Evolutionary conservation across 805 yeast genomes (phyloP), one percentile per base, ranked within the genome.

Genomic region (Sugiyamaella marilandica): DNA sequence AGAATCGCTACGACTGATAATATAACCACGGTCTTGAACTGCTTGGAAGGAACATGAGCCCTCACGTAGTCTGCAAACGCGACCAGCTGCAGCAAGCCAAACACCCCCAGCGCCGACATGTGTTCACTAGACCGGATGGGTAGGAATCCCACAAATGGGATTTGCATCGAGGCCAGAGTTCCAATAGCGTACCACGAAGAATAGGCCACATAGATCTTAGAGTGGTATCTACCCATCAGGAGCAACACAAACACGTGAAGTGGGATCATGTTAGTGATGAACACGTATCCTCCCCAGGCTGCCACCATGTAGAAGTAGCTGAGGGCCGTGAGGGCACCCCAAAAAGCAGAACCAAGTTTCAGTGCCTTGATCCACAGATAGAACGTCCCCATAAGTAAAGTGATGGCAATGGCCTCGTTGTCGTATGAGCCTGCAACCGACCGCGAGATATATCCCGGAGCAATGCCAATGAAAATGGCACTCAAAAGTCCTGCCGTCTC

Each of bases 211-310:
- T 94, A 94, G 53, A 94, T 69, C 59, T 83, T 82, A 62, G 83
- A 83, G 61, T 80, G 80, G 71, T 90, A 94, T 65, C 99, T 84
- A 49, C 99, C 99, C 98, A 94, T 94, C 59, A 88, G 72, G 50
- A 94, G 72, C 66, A 94, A 76, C 47, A 89, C 91, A 65, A 94
- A 91, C 24, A 91, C 90, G 68, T 94, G 99, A 62, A 94, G 76
- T 45, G 99, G 99, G 63, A 94, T 89, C 77, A 95, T 82, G 74
- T 94, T 94, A 55, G 99, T 94, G 72, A 94, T 95, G 76, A 94
- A 94, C 49, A 95, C 99, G 68, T 94, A 94, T 26, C 99, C 99
- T 76, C 99, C 99, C 97, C 99, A 91, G 10, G 99, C 99, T 46
- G 95, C 84, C 49, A 94, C 99, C 99, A 94, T 94, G 77, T 94